phyloP scores from a whole-genome alignment of 2,329 filamentous ascomycete species.

The Botrytis paeoniae region DNA sequence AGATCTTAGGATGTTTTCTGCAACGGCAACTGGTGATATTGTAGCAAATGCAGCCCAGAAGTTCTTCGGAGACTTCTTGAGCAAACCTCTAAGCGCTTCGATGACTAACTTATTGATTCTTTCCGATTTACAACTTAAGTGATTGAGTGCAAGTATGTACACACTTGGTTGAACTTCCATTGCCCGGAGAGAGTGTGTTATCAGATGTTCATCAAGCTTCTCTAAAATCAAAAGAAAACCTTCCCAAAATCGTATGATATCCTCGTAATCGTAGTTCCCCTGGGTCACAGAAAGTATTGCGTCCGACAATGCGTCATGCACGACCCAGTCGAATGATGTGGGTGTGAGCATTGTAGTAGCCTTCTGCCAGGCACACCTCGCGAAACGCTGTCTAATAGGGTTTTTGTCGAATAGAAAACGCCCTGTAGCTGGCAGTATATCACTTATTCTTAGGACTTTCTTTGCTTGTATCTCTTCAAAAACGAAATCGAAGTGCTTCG shows the following conservation, averaged over 20 bases:
- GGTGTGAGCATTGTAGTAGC: conserved; percentile 57
- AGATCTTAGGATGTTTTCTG: conserved; percentile 80
- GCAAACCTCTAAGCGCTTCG: conserved; percentile 64
- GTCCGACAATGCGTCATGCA: conserved; percentile 68
- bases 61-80: conserved; percentile 72
- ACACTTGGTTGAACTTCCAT: conserved; percentile 75
- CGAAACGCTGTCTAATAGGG: conserved; percentile 62
- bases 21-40: conserved; percentile 73
- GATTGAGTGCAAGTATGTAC: conserved; percentile 59
- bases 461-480: conserved; percentile 78
- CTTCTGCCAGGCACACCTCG: conserved; percentile 62
- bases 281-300: conserved; percentile 62
- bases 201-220: conserved; percentile 68
- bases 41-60: conserved; percentile 89
- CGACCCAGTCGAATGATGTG: conserved; percentile 82
- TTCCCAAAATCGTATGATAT: conserved; percentile 74
- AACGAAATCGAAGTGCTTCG: conserved; percentile 67
- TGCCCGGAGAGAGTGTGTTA: conserved; percentile 73
- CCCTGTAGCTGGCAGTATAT: conserved; percentile 77
- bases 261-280: conserved; percentile 47
- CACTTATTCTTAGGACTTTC: conserved; percentile 71
- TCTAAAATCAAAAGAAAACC: conserved; percentile 72
- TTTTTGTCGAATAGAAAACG: conserved; percentile 79
- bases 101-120: conserved; percentile 66
- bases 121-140: conserved; percentile 50